A percentile compares a stretch with the other conserved stretches of the same genome.
These are phyloP conservation scores for Syzygium syzygioides DNA, from an alignment of 441 rosid species.

Conservation along the genomic window DNA sequence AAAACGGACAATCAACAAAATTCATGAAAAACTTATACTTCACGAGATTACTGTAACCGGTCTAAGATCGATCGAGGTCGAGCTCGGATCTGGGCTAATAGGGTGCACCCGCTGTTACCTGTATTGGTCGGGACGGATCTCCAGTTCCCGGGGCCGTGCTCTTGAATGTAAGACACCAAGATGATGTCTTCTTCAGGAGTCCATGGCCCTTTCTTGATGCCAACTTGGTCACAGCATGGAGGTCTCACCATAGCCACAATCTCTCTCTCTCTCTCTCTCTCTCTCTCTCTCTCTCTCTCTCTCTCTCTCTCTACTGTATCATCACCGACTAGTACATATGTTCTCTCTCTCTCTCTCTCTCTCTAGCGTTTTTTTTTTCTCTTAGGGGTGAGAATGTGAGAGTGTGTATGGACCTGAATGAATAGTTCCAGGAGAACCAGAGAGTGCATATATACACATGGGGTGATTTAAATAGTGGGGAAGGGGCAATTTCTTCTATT, in stretches of 20 bases:
- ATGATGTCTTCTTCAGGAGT: slow-evolving; percentile 98
- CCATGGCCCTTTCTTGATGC: slow-evolving; percentile 99
- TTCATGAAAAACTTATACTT: not conserved
- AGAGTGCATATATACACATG: slow-evolving; percentile 11
- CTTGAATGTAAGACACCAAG: slow-evolving; percentile 87
- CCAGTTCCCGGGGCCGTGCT: slow-evolving; percentile 98
- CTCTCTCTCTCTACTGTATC: not conserved
- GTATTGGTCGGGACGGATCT: slow-evolving; percentile 97
- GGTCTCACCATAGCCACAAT: slow-evolving; percentile 74
- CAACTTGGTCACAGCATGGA: slow-evolving; percentile 94
- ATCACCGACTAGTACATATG: not conserved
- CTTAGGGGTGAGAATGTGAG: not conserved
- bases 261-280: not conserved
- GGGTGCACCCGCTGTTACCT: slow-evolving; percentile 29
- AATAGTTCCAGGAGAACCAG: slow-evolving; percentile 15
- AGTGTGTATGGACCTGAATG: slow-evolving; percentile 13
- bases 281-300: not conserved
- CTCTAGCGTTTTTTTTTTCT: not conserved
- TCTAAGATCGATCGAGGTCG: not conserved
- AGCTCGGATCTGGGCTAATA: not conserved
- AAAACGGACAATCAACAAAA: not conserved
- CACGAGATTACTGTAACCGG: not conserved
- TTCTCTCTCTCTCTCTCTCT: not conserved
- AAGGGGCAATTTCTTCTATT: slow-evolving; percentile 7
- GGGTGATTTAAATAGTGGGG: slow-evolving; percentile 10